These are phyloP conservation scores for Protea cynaroides DNA, from an alignment of 164 flowering plant genomes.

Conservation along the genomic window DNA sequence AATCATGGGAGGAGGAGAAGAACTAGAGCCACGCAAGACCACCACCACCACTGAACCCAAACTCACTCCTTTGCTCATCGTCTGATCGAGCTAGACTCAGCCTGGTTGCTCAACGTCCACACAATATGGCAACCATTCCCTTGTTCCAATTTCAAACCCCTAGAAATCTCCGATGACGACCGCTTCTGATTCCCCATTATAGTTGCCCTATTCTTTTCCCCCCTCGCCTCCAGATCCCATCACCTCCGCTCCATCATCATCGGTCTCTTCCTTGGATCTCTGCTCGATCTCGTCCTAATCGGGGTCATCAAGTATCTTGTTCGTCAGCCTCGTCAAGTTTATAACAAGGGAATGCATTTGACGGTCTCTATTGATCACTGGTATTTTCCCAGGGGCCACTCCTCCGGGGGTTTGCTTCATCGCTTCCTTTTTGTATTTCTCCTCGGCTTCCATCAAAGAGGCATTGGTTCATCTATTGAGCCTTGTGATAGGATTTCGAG, in stretches of 20 bases:
- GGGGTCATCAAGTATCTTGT: constrained; percentile 47
- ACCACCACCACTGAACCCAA: not conserved
- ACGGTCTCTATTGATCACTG: constrained; percentile 67
- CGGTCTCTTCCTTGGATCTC: constrained; percentile 39
- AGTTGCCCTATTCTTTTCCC: constrained; percentile 37
- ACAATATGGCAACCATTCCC: constrained; percentile 40
- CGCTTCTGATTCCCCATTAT: constrained; percentile 62
- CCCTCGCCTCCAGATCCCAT: constrained; percentile 18
- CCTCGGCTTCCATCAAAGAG: constrained; percentile 14
- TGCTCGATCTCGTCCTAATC: constrained; percentile 57
- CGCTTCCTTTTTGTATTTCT: constrained; percentile 40
- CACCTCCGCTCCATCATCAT: constrained; percentile 24
- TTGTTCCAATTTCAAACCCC: constrained; percentile 36
- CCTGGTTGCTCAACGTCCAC: constrained; percentile 52
- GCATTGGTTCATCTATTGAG: constrained; percentile 10
- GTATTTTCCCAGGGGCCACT: constrained; percentile 91
- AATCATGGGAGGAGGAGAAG: not conserved
- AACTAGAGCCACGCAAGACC: not conserved
- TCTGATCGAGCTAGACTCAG: constrained; percentile 38
- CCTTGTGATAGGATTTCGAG: too few relatives aligned
- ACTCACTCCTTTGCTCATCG: constrained; percentile 26
- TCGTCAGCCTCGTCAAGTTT: constrained; percentile 69
- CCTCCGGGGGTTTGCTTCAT: constrained; percentile 71
- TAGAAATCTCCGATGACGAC: constrained; percentile 84
- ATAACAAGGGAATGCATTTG: constrained; percentile 59